Base-by-base conservation (phyloP, 2,329 filamentous ascomycete species). In the Alternaria ventricosa region DNA sequence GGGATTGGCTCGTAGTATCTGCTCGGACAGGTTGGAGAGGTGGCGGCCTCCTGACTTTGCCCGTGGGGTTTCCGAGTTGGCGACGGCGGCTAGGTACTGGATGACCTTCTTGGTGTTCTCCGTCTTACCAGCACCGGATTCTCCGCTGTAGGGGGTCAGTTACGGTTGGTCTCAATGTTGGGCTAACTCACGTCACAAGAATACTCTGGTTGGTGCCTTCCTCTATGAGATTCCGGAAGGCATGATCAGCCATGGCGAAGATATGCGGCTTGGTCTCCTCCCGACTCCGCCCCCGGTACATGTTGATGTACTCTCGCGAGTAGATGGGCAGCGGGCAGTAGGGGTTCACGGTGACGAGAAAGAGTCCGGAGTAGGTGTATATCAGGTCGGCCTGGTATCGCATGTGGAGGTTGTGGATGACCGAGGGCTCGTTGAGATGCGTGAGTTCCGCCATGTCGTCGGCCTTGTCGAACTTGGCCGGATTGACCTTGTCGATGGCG, bases 91-190 rank as follows among this genome's bases (percentile, higher is more conserved):
- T 46, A 99, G 88, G 76, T 99, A 99, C 75, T 99, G 96, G 59
- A 99, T 99, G 71, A 99, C 96, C 80, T 99, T 99, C 78, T 99
- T 99, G 15, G 96, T 99, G 78, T 99, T 99, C 79, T 99, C 96
- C 0, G 96, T 99, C 83, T 99, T 99, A 72, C 96, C 96, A 33
- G 96, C 96, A 77, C 96, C 96, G 18, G 96, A 99, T 83, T 99
- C 96, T 81, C 96, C 96, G 3, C 85, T 87, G 58, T 45, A 23
- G 3, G 6, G 9, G 36, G 60, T 79, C 59, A 79, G 75, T 44
- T 33, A 6, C 13, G 3, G 8, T 18, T 28, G 22, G n/a, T 27
- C 1, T 10, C 20, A 45, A 12, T 3, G 9, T 11, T 15, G 18
- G 57, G 53, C 5, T 30, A 25, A 82, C 85, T 77, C 78, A 87